Evolutionary conservation across 352 stramenopile species (phyloP).

Genomic region (Peronospora destructor): DNA sequence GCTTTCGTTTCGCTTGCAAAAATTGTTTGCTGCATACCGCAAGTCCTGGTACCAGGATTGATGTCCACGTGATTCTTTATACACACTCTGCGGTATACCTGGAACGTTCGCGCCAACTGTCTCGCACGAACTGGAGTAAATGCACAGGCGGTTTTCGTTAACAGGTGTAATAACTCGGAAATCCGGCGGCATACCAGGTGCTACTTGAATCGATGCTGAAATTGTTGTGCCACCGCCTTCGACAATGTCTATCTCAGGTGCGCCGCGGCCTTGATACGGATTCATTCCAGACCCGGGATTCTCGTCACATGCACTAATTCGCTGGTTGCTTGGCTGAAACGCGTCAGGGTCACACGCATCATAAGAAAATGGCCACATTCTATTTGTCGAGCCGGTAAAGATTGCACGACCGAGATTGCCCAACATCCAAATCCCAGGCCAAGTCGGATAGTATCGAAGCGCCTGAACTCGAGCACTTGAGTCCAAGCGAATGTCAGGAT

Average conservation of each 20-base stretch:
- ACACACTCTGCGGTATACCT: conserved; percentile 38
- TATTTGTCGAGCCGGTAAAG: conserved; percentile 87
- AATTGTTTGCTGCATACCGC: conserved; percentile 56
- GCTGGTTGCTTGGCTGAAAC: conserved; percentile 33
- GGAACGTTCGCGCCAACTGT: conserved; percentile 41
- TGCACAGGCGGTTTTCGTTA: conserved; percentile 32
- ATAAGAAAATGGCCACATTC: conserved; percentile 93
- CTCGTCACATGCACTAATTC: conserved; percentile 78
- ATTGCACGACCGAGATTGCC: conserved; percentile 90
- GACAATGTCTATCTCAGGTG: conserved; percentile 92
- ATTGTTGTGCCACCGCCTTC: conserved; percentile 76
- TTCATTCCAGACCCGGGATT: conserved; percentile 87
- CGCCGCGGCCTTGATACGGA: conserved; percentile 70
- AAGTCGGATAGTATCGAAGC: conserved; percentile 53
- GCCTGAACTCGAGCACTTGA: conserved; percentile 27
- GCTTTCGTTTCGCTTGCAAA: conserved; percentile 30
- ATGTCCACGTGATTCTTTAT: conserved; percentile 36
- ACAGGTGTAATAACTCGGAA: conserved; percentile 35
- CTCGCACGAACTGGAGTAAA: conserved; percentile 40
- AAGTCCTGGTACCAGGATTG: conserved; percentile 58
- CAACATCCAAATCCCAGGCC: conserved; percentile 92
- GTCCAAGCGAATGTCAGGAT: conserved; percentile 36
- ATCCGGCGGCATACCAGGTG: conserved; percentile 46
- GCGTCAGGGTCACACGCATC: conserved; percentile 65
- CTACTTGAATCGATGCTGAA: conserved; percentile 65